Evolutionary conservation across 768 basidiomycete species (phyloP), one percentile per base, ranked within the genome.

Genomic region (Lactarius tabidus): DNA sequence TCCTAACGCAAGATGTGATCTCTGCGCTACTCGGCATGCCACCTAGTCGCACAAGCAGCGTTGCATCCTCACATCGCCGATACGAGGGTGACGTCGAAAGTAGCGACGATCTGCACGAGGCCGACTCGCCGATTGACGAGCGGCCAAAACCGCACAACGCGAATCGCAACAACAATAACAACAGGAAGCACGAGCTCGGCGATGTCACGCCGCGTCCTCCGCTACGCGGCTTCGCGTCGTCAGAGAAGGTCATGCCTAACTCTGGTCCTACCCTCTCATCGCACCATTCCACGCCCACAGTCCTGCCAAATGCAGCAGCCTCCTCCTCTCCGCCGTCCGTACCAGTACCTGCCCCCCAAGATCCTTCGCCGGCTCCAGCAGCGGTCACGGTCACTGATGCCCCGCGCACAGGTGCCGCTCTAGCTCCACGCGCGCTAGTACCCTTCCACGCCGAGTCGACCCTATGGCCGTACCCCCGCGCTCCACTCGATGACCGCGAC

Each of bases 1-100:
- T 90, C 23, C 81, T 91, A 53, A 86, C 84, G 59, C 85, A 88
- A 72, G 84, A 89, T 61, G 89, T 90, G 43, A 84, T 90, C 41
- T 83, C 83, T 2, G 78, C 82, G 3, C 79, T 91, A 10, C 78
- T 90, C 3, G 88, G 89, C 5, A 76, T 87, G 45, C 75, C 77
- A 2, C 75, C 77, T 6, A 77, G 75, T 9, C 75, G 77, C 5
- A 76, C 76, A 2, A 74, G 74, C 17, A 71, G 74, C 28, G 74
- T 72, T 20, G 75, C 76, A 1, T 62, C 73, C 67, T 48, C 75
- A 68, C 65, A 76, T 69, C 57, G 69, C 48, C 72, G 74, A 36
- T 77, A 77, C 52, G 76, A 77, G 57, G 76, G 76, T 60, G 76
- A 77, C 52, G 72, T 76, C 58, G 76, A 77, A 69, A 70, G 70